These are phyloP conservation scores for Cyathus striatus DNA, from an alignment of 768 basidiomycete species.

Conservation along the genomic window DNA sequence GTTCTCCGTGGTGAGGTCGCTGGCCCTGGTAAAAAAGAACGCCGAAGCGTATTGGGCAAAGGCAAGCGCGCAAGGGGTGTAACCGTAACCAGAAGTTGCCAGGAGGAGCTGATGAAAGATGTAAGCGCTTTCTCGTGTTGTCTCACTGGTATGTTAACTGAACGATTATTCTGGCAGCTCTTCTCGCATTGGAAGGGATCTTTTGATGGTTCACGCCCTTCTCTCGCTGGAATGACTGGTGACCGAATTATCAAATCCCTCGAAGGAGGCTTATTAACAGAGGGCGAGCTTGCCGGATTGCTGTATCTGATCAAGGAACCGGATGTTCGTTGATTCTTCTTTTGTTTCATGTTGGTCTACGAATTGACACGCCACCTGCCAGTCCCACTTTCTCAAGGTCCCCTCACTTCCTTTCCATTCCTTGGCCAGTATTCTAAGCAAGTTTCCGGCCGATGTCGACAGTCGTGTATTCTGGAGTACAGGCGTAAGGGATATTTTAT, in stretches of 20 bases:
- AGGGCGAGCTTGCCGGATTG: slow-evolving; percentile 61
- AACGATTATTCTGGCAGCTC: slow-evolving; percentile 34
- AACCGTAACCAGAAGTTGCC: slow-evolving; percentile 74
- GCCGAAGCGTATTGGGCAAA: slow-evolving; percentile 64
- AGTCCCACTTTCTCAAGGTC: slow-evolving; percentile 87
- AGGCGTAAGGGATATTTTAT: slow-evolving; percentile 57
- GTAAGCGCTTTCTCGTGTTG: slow-evolving; percentile 31
- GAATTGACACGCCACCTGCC: slow-evolving; percentile 9
- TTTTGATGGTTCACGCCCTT: slow-evolving; percentile 66
- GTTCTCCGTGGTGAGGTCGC: slow-evolving; percentile 56
- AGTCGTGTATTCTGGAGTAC: slow-evolving; percentile 73
- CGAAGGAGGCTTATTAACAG: slow-evolving; percentile 61
- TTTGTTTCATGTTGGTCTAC: not conserved
- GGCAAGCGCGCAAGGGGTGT: slow-evolving; percentile 80
- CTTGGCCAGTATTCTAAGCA: slow-evolving; percentile 68
- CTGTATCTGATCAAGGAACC: slow-evolving; percentile 70
- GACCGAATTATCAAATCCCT: slow-evolving; percentile 55
- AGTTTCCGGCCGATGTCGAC: slow-evolving; percentile 75
- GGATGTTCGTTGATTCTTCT: slow-evolving; percentile 45
- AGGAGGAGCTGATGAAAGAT: slow-evolving; percentile 79
- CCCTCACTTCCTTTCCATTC: slow-evolving; percentile 77
- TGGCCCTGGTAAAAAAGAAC: slow-evolving; percentile 37
- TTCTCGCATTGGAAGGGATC: slow-evolving; percentile 79
- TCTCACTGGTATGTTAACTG: not conserved
- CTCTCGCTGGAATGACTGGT: slow-evolving; percentile 57